Evolutionary conservation across 225 moss, liverwort and hornwort genomes (phyloP).

Genomic region (Pleurozium schreberi): DNA sequence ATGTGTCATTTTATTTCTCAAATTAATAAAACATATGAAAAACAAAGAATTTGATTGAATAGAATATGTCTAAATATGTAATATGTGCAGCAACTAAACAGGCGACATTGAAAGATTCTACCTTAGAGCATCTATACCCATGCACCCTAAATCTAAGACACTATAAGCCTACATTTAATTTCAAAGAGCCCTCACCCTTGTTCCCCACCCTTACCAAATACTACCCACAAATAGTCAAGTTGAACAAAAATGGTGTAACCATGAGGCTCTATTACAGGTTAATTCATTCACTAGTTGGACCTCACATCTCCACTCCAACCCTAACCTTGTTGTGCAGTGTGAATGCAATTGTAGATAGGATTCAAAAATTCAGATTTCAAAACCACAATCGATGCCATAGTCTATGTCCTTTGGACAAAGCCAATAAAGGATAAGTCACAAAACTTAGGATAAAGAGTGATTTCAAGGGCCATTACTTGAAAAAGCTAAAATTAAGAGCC

Average conservation of each 20-base stretch:
- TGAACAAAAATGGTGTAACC: too few relatives aligned
- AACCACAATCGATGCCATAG: too few relatives aligned
- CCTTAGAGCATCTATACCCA: background rate
- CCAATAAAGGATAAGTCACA: background rate
- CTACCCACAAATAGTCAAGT: background rate
- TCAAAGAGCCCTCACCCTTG: background rate
- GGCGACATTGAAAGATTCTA: background rate
- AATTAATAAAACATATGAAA: background rate
- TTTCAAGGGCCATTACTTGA: background rate
- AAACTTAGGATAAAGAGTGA: background rate
- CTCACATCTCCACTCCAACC: too few relatives aligned
- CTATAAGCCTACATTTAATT: background rate
- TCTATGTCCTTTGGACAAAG: too few relatives aligned
- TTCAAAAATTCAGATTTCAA: too few relatives aligned
- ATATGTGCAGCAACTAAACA: rapidly evolving
- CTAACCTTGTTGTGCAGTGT: too few relatives aligned
- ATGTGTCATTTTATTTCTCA: background rate
- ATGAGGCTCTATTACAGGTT: too few relatives aligned
- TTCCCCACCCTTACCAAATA: background rate
- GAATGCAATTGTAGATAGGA: too few relatives aligned
- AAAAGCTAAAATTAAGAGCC: background rate
- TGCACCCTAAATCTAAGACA: background rate
- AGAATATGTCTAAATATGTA: background rate
- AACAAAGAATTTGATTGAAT: background rate
- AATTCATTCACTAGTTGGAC: too few relatives aligned